phyloP scores from a whole-genome alignment of 2,329 filamentous ascomycete species.

The Coleophoma cylindrospora region DNA sequence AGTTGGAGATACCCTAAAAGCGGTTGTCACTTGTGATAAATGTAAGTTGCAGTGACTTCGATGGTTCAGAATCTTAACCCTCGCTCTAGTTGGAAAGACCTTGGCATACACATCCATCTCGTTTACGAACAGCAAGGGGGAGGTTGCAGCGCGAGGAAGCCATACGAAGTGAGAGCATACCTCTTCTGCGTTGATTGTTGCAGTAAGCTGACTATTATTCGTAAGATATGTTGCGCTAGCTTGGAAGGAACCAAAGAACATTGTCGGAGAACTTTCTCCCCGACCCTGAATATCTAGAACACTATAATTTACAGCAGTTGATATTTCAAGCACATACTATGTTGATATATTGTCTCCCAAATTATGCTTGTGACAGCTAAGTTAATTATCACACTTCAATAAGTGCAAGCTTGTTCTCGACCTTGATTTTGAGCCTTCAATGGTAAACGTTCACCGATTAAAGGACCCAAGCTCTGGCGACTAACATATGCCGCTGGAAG shows the following conservation, averaged over 20 bases:
- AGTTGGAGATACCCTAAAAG: constrained; percentile 50
- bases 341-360: constrained; percentile 47
- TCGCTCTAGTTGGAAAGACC: constrained; percentile 51
- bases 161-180: constrained; percentile 52
- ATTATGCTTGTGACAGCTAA: too few species aligned
- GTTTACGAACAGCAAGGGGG: constrained; percentile 53
- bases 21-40: constrained; percentile 55
- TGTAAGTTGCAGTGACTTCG: constrained; percentile 32
- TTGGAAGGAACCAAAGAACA: constrained; percentile 29
- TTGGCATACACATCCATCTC: constrained; percentile 56
- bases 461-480: constrained; percentile 54
- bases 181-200: neutral
- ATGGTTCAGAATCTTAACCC: neutral
- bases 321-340: neutral
- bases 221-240: constrained; percentile 27
- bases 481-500: constrained; percentile 69
- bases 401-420: too few species aligned
- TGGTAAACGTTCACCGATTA: too few species aligned
- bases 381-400: too few species aligned
- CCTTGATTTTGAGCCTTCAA: too few species aligned
- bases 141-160: constrained; percentile 57
- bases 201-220: constrained; percentile 2
- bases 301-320: too few species aligned
- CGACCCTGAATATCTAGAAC: constrained; percentile 4
- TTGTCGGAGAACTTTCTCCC: constrained; percentile 25